phyloP scores from a whole-genome alignment of 1,284 basidiomycete genomes.

The Mrakiaceae sp. region DNA sequence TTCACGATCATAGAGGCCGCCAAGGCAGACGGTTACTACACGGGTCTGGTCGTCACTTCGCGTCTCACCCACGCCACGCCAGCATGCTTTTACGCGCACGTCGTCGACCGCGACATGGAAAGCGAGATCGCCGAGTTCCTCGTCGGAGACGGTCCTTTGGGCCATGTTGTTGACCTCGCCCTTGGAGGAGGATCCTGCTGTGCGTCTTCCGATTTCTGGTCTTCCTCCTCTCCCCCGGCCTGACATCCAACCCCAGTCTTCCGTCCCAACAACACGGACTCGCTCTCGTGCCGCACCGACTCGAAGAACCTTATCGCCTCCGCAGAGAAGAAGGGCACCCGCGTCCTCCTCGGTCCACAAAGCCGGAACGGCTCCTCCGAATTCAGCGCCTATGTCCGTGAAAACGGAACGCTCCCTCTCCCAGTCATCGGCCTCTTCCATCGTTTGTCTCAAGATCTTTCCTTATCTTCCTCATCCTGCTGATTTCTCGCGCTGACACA shows the following conservation, averaged over 20 bases:
- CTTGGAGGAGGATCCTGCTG: constrained; percentile 27
- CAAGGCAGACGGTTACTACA: constrained; percentile 26
- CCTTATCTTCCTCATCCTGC: neutral
- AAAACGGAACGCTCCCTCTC: constrained; percentile 1
- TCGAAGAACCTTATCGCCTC: constrained; percentile 25
- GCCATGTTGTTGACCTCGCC: constrained; percentile 26
- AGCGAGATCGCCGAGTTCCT: constrained; percentile 28
- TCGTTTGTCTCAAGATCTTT: neutral
- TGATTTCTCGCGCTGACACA: neutral
- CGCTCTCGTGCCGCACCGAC: constrained; percentile 24
- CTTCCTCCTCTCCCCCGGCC: no score
- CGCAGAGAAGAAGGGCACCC: constrained; percentile 19
- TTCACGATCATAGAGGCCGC: constrained; percentile 21
- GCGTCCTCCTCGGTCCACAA: neutral
- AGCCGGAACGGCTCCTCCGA: neutral
- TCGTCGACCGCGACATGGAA: constrained; percentile 26
- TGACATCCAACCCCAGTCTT: constrained; percentile 1
- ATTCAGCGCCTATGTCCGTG: neutral
- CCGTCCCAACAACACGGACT: constrained; percentile 25
- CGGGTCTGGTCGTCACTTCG: neutral
- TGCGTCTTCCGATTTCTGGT: neutral
- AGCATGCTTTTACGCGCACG: constrained; percentile 21
- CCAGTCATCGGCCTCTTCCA: constrained; percentile 6
- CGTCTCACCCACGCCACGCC: constrained; percentile 29
- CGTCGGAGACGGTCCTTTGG: constrained; percentile 22